These are phyloP conservation scores for Blastobotrys chiropterorum DNA, from an alignment of 805 yeast genomes.

Conservation along the genomic window DNA sequence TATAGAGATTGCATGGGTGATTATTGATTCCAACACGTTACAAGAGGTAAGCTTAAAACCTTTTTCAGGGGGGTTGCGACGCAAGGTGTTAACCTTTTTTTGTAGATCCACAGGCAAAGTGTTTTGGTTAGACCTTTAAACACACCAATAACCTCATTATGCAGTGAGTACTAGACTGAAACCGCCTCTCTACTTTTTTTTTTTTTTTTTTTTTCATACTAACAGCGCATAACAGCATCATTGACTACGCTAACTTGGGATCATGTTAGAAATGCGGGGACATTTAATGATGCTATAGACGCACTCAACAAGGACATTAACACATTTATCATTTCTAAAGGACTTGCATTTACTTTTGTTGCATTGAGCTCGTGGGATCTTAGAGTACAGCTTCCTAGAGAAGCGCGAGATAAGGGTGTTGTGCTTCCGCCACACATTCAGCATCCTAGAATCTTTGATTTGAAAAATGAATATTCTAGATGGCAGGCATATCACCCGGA, in stretches of 20 bases:
- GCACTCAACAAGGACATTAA: conserved; percentile 45
- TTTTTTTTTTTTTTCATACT: too few species aligned
- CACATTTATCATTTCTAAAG: conserved; percentile 35
- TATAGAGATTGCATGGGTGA: conserved; percentile 61
- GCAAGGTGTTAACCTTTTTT: background rate
- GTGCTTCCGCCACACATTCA: conserved; percentile 68
- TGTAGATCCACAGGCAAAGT: conserved; percentile 36
- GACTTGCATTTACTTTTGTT: conserved; percentile 54
- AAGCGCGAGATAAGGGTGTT: conserved; percentile 70
- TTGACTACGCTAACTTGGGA: conserved; percentile 54
- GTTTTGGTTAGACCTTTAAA: conserved; percentile 53
- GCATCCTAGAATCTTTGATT: conserved; percentile 70
- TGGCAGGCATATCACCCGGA: conserved; percentile 66
- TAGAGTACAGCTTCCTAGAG: conserved; percentile 71
- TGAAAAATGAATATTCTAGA: conserved; percentile 63
- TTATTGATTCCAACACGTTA: conserved; percentile 50
- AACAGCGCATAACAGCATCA: conserved; percentile 15
- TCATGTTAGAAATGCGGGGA: conserved; percentile 48
- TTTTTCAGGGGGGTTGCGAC: background rate
- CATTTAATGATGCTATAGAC: conserved; percentile 57
- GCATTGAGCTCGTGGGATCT: conserved; percentile 64
- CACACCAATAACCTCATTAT: conserved; percentile 56
- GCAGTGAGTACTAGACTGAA: conserved; percentile 20
- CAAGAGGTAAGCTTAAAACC: conserved; percentile 25
- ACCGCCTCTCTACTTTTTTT: too few species aligned